phyloP scores from a whole-genome alignment of 1,284 basidiomycete species.

The Dichomitus squalens region DNA sequence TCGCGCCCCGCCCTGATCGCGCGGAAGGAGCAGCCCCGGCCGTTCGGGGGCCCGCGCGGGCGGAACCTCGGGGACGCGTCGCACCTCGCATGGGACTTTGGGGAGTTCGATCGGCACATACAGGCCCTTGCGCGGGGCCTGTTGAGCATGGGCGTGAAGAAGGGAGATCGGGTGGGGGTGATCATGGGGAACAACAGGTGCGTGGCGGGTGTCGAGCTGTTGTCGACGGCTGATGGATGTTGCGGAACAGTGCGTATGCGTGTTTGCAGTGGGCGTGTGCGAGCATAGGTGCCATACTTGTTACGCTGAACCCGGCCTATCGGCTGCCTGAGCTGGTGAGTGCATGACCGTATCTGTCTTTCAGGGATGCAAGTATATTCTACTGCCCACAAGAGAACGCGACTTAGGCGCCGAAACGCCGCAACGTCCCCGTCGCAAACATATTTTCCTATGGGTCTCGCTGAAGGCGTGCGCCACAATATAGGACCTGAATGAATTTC shows the following conservation, averaged over 20 bases:
- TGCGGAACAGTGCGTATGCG: conserved; percentile 66
- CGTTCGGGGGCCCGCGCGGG: conserved; percentile 61
- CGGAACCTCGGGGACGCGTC: conserved; percentile 46
- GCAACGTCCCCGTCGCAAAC: too few relatives aligned
- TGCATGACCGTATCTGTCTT: conserved; percentile 10
- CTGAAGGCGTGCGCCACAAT: too few relatives aligned
- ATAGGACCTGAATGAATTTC: too few relatives aligned
- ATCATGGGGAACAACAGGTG: conserved; percentile 86
- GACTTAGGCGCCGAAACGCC: too few relatives aligned
- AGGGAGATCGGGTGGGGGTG: conserved; percentile 80
- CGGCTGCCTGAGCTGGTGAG: conserved; percentile 69
- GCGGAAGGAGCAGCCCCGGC: conserved; percentile 55
- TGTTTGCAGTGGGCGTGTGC: conserved; percentile 85
- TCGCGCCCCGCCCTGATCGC: conserved; percentile 68
- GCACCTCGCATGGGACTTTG: conserved; percentile 77
- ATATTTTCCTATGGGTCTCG: too few relatives aligned
- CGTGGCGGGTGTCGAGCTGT: background rate
- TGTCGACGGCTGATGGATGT: background rate
- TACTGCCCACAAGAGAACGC: too few relatives aligned
- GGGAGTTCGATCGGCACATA: conserved; percentile 70
- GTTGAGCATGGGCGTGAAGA: conserved; percentile 67
- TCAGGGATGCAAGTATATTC: background rate
- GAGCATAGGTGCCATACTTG: conserved; percentile 76
- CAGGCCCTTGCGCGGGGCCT: conserved; percentile 73
- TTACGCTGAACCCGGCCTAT: conserved; percentile 85